Evolutionary conservation across 2,329 filamentous ascomycete species (phyloP).

Genomic region (Sordariomycetes sp.): DNA sequence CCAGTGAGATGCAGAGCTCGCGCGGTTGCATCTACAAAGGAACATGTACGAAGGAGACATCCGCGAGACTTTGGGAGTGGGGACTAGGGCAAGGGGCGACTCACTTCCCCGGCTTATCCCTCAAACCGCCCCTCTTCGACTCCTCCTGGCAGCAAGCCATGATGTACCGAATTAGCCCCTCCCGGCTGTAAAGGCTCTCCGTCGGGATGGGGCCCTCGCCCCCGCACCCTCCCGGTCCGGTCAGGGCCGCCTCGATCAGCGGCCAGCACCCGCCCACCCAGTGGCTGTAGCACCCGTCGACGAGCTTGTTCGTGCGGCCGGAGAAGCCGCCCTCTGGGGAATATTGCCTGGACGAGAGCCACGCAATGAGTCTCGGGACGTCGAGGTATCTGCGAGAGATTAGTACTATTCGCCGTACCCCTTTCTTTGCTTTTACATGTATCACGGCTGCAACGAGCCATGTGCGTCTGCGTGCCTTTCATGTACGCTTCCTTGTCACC

Average conservation of each 20-base stretch:
- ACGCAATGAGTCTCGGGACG: slow-evolving; percentile 63
- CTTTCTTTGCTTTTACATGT: slow-evolving; percentile 6
- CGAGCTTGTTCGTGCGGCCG: slow-evolving; percentile 91
- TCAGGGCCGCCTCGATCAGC: slow-evolving; percentile 67
- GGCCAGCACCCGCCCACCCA: slow-evolving; percentile 97
- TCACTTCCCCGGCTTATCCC: slow-evolving; percentile 88
- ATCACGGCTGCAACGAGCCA: background rate
- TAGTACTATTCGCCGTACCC: background rate
- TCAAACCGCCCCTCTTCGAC: slow-evolving; percentile 59
- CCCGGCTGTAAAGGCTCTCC: slow-evolving; percentile 59
- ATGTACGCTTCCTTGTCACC: slow-evolving; percentile 18
- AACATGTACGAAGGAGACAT: slow-evolving; percentile 2
- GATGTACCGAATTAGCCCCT: slow-evolving; percentile 81
- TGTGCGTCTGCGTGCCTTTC: background rate
- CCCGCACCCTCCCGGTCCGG: slow-evolving; percentile 23
- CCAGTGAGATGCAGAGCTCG: background rate
- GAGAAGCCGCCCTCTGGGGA: slow-evolving; percentile 86
- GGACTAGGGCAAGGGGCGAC: slow-evolving; percentile 14
- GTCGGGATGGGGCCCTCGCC: slow-evolving; percentile 11
- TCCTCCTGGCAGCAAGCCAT: slow-evolving; percentile 75
- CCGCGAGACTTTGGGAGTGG: background rate
- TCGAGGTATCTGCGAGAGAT: slow-evolving; percentile 52
- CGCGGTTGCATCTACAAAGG: too few relatives aligned
- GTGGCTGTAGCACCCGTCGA: slow-evolving; percentile 96
- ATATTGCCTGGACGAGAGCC: slow-evolving; percentile 83